Conservation (phyloP, 1,139 yeast genomes). For the Diutina mesorugosa region DNA sequence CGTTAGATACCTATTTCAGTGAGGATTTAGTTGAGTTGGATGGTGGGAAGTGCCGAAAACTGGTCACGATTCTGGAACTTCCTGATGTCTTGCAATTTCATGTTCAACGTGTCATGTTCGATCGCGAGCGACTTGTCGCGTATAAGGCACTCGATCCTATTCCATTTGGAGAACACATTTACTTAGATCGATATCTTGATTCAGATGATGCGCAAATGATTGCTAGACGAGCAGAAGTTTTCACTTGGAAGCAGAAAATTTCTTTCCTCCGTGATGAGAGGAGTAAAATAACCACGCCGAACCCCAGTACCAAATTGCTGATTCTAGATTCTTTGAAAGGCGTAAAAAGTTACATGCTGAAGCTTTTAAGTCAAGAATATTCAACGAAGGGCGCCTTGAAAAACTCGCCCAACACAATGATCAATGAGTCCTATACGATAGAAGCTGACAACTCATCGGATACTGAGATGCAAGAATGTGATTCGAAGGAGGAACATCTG, state of each 20-base stretch:
- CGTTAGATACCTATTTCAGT: conserved; percentile 73
- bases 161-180: conserved; percentile 65
- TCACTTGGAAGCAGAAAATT: conserved; percentile 51
- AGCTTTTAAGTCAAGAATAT: conserved; percentile 4
- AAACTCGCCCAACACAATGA: background rate
- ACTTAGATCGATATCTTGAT: conserved; percentile 79
- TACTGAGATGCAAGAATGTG: too few species aligned
- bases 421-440: background rate
- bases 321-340: conserved; percentile 32
- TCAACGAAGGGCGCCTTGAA: background rate
- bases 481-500: too few species aligned
- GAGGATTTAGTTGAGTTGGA: conserved; percentile 63
- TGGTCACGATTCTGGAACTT: conserved; percentile 53
- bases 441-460: background rate
- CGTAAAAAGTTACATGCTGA: conserved; percentile 43
- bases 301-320: conserved; percentile 37
- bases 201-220: conserved; percentile 48
- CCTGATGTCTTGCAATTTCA: conserved; percentile 86
- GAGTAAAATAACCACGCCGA: conserved; percentile 25
- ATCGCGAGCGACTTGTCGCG: conserved; percentile 57
- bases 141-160: conserved; percentile 76
- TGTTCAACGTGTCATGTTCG: conserved; percentile 87
- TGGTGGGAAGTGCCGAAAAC: conserved; percentile 61
- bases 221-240: conserved; percentile 42
- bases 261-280: conserved; percentile 28